These are phyloP conservation scores for Neonothopanus nambi DNA, from an alignment of 1,284 basidiomycete genomes.

Conservation along the genomic window DNA sequence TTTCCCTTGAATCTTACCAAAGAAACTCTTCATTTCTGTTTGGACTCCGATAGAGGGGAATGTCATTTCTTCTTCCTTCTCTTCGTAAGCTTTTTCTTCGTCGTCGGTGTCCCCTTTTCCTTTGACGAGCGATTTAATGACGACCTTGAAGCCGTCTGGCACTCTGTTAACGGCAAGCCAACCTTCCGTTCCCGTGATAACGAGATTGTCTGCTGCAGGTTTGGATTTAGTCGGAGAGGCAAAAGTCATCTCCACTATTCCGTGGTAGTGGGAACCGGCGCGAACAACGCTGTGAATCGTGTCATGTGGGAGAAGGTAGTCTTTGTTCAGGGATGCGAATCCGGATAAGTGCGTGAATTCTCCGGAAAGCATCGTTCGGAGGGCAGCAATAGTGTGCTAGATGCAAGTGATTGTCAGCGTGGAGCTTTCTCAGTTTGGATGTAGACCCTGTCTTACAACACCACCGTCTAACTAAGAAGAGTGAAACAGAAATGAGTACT, in stretches of 20 bases:
- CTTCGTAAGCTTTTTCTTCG: conserved; percentile 45
- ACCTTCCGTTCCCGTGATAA: conserved; percentile 62
- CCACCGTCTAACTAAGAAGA: conserved; percentile 66
- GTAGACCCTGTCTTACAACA: conserved; percentile 48
- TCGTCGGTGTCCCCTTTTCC: conserved; percentile 43
- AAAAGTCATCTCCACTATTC: conserved; percentile 57
- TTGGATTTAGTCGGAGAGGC: conserved; percentile 51
- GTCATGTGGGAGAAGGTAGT: conserved; percentile 74
- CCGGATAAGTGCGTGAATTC: conserved; percentile 58
- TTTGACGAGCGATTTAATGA: conserved; percentile 44
- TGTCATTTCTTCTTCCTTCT: conserved; percentile 44
- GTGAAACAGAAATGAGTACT: background rate
- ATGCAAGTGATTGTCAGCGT: conserved; percentile 12
- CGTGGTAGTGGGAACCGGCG: conserved; percentile 56
- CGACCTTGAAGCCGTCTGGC: conserved; percentile 30
- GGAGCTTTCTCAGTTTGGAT: conserved; percentile 2
- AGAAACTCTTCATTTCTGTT: conserved; percentile 62
- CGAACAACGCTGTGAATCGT: conserved; percentile 61
- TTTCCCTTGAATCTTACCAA: conserved; percentile 43
- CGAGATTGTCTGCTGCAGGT: conserved; percentile 40
- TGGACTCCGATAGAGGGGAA: conserved; percentile 52
- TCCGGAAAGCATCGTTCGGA: conserved; percentile 61
- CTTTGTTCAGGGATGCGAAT: conserved; percentile 66
- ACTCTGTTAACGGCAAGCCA: conserved; percentile 49
- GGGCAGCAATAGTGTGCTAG: conserved; percentile 65